Evolutionary conservation across 176 grass and related monocot genomes (phyloP).

Genomic region (Saccharum officinarum): DNA sequence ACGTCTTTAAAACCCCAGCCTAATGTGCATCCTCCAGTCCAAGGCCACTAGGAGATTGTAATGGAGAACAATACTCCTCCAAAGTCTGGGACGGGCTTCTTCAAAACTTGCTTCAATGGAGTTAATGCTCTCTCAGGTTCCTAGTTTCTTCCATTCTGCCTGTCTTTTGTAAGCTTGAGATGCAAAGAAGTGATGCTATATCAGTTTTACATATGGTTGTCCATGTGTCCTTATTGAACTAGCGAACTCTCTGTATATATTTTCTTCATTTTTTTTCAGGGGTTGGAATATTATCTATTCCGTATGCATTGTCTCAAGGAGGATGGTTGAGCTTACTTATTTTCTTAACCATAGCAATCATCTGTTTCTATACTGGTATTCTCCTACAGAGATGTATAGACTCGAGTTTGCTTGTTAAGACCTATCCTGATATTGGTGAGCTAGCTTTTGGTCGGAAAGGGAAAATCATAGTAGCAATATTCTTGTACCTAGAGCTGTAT

Average conservation of each 20-base stretch:
- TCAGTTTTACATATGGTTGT: constrained; percentile 3
- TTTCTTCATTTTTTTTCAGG: constrained; percentile 46
- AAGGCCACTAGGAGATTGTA: constrained; percentile 36
- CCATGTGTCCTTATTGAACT: constrained; percentile 15
- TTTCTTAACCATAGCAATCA: constrained; percentile 51
- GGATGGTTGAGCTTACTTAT: constrained; percentile 80
- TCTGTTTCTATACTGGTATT: constrained; percentile 83
- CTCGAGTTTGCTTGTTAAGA: constrained; percentile 67
- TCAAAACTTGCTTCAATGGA: constrained; percentile 95
- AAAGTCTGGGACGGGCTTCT: constrained; percentile 68
- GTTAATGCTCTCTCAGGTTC: constrained; percentile 89
- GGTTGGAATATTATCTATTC: constrained; percentile 78
- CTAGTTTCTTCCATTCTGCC: constrained; percentile 8
- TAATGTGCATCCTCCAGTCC: constrained; percentile 24
- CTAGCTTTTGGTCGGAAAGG: constrained; percentile 68
- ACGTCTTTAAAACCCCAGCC: constrained; percentile 49
- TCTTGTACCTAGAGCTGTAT: constrained; percentile 78
- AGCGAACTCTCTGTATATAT: background rate
- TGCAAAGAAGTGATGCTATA: constrained; percentile 15
- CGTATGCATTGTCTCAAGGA: constrained; percentile 83
- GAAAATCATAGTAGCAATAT: constrained; percentile 45
- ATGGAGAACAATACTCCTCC: constrained; percentile 44
- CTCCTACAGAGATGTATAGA: constrained; percentile 83
- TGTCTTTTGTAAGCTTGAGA: constrained; percentile 21
- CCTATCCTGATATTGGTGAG: constrained; percentile 85